These are phyloP conservation scores for Pecoramyces ruminantium DNA, from an alignment of 192 early-diverging fungal species.

Conservation along the genomic window DNA sequence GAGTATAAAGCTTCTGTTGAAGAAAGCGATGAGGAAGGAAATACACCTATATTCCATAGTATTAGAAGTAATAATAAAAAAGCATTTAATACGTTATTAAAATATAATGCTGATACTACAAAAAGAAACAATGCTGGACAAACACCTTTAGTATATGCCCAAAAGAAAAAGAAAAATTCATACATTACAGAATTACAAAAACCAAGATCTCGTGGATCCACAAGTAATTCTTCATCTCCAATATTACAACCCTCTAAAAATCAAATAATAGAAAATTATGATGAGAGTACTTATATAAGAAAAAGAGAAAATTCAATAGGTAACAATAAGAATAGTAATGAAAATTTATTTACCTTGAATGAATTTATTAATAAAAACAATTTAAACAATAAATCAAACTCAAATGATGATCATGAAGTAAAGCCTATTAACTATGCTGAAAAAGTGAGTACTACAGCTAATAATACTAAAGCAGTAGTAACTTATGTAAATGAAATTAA, in stretches of 20 bases:
- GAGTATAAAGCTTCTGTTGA: neutral
- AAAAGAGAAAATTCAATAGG: too few relatives aligned
- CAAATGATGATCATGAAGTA: too few relatives aligned
- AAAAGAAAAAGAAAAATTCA: neutral
- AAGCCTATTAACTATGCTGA: too few relatives aligned
- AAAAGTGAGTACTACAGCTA: too few relatives aligned
- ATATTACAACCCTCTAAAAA: neutral
- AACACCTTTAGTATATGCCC: neutral
- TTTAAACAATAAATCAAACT: too few relatives aligned
- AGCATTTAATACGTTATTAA: neutral
- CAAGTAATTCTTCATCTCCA: neutral
- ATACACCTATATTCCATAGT: neutral
- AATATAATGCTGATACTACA: neutral
- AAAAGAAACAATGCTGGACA: neutral
- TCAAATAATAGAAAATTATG: neutral
- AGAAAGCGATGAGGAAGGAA: neutral
- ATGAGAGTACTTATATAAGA: too few relatives aligned
- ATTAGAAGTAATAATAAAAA: neutral
- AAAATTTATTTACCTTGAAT: too few relatives aligned
- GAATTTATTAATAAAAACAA: too few relatives aligned
- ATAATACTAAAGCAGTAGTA: too few relatives aligned
- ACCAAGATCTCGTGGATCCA: neutral
- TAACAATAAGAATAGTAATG: too few relatives aligned
- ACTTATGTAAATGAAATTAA: too few relatives aligned
- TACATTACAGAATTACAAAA: neutral